Evolutionary conservation across 139 green algal genomes (phyloP).

Genomic region (Haematococcus sp.): DNA sequence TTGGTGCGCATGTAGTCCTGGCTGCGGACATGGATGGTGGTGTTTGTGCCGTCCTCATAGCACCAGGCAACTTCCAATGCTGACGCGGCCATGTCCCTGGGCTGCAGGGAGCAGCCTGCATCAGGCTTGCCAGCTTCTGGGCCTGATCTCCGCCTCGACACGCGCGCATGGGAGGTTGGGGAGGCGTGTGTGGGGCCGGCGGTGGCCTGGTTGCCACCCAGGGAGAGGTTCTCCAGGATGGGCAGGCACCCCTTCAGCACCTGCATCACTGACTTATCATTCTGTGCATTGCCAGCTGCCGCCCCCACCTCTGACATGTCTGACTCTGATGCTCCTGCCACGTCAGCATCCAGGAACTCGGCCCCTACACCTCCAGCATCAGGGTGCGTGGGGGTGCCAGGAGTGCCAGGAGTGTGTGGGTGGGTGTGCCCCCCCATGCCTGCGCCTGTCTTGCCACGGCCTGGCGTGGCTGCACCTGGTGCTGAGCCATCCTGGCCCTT

Average conservation of each 20-base stretch:
- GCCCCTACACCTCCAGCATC: background rate
- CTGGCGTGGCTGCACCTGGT: too few species aligned
- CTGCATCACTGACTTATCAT: constrained; percentile 6
- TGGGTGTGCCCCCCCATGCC: background rate
- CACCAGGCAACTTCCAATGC: constrained; percentile 5
- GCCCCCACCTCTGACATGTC: background rate
- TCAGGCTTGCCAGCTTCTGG: background rate
- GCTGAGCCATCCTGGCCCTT: too few species aligned
- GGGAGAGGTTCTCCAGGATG: constrained; percentile 15
- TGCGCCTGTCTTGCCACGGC: too few species aligned
- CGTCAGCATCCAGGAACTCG: too few species aligned
- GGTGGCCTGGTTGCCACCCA: background rate
- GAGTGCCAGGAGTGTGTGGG: background rate
- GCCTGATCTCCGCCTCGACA: background rate
- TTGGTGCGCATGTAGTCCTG: constrained; percentile 61
- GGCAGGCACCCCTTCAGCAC: constrained; percentile 19
- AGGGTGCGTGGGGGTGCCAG: background rate
- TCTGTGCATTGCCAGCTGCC: background rate
- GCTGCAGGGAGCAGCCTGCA: constrained; percentile 3
- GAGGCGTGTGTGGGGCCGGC: too few species aligned
- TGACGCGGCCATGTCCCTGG: background rate
- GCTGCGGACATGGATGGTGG: constrained; percentile 57
- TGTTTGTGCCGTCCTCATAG: constrained; percentile 11
- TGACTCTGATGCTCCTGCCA: background rate
- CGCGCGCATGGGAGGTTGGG: background rate